Evolutionary conservation across 305 asterid species (phyloP).

Genomic region (Fraxinus sp.): DNA sequence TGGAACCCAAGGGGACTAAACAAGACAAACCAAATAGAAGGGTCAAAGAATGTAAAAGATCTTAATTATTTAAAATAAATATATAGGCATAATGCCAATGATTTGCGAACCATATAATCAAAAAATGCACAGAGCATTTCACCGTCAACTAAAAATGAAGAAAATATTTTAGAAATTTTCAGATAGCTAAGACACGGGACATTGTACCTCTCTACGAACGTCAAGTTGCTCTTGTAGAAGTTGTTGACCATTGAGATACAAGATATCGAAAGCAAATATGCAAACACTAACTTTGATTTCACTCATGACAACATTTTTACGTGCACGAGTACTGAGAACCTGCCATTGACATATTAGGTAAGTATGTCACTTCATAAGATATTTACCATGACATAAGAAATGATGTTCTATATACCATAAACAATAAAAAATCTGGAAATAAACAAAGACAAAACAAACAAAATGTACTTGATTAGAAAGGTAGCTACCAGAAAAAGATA

Average conservation of each 20-base stretch:
- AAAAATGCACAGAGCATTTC: conserved; percentile 12
- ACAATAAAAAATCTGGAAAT: neutral
- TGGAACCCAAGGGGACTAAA: conserved; percentile 1
- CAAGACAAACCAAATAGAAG: conserved; percentile 1
- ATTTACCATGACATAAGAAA: neutral
- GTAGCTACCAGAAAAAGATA: neutral
- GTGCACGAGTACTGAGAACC: conserved; percentile 88
- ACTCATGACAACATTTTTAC: conserved; percentile 72
- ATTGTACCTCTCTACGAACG: conserved; percentile 80
- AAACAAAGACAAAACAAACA: neutral
- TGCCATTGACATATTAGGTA: conserved; percentile 36
- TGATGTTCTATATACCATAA: neutral
- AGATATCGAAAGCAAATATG: conserved; percentile 88
- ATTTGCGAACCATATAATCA: conserved; percentile 14
- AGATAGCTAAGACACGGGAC: conserved; percentile 18
- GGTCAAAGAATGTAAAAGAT: conserved; percentile 4
- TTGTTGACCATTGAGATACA: conserved; percentile 78
- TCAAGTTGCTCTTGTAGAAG: conserved; percentile 84
- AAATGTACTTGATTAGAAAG: neutral
- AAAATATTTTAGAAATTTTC: neutral
- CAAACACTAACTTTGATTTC: conserved; percentile 87
- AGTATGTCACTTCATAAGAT: conserved; percentile 13
- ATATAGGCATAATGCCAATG: neutral
- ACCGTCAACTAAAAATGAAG: conserved; percentile 7
- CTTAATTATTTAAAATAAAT: conserved; percentile 9